Conservation (phyloP, 768 basidiomycete species). For the Cystoderma amianthinum region DNA sequence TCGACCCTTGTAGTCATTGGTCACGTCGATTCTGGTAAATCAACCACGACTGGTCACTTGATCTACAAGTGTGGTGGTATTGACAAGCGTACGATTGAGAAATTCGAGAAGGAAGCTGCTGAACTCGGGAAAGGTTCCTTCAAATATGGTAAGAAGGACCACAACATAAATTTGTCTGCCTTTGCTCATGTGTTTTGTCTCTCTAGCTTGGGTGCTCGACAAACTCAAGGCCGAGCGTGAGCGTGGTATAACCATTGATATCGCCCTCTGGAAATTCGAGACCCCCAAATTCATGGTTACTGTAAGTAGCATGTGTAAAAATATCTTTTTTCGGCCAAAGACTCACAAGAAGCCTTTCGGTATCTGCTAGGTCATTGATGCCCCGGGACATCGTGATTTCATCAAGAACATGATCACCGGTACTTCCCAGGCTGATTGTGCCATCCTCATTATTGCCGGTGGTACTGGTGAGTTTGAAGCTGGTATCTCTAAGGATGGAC, state of each 20-base stretch:
- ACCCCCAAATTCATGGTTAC: constrained; percentile 95
- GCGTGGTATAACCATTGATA: constrained; percentile 99
- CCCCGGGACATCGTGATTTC: constrained; percentile 99
- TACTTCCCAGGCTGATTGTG: constrained; percentile 99
- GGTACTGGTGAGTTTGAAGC: constrained; percentile 99
- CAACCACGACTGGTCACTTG: constrained; percentile 99
- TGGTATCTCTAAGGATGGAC: constrained; percentile 99
- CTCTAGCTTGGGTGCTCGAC: constrained; percentile 97
- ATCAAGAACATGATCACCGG: constrained; percentile 99
- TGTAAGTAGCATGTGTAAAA: constrained; percentile 41
- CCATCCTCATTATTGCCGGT: constrained; percentile 98
- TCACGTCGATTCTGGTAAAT: constrained; percentile 99
- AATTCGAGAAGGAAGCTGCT: constrained; percentile 99
- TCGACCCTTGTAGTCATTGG: constrained; percentile 72
- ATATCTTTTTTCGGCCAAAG: constrained; percentile 9
- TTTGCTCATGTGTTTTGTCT: constrained; percentile 12
- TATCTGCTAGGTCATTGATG: constrained; percentile 95
- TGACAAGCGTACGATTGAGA: constrained; percentile 99
- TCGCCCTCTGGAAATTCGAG: constrained; percentile 99
- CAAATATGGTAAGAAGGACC: constrained; percentile 91
- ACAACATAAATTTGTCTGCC: constrained; percentile 3
- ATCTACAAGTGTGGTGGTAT: constrained; percentile 99
- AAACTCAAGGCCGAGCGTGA: constrained; percentile 99
- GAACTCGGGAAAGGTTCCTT: constrained; percentile 99
- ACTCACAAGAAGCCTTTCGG: constrained; percentile 10